Evolutionary conservation across 75 land plant species (phyloP).

Genomic region (Isoetes taiwanensis): DNA sequence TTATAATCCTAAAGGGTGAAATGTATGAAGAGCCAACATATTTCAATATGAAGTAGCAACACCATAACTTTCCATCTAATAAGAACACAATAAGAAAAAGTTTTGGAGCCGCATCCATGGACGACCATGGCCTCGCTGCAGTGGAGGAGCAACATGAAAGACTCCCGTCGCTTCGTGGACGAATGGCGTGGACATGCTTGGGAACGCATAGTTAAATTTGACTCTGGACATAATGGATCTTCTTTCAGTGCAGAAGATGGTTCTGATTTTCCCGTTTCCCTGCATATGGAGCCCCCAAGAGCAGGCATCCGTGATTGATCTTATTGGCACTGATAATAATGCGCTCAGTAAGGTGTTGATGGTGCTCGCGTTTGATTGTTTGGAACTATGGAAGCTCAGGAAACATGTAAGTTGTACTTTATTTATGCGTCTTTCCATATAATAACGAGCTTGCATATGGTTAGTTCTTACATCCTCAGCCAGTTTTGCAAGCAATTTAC

Average conservation of each 20-base stretch:
- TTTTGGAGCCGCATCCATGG: too few relatives aligned
- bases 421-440: neutral
- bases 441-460: too few relatives aligned
- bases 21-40: too few relatives aligned
- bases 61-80: too few relatives aligned
- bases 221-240: neutral
- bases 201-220: too few relatives aligned
- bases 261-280: conserved; percentile 19
- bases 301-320: conserved; percentile 5
- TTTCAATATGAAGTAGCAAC: too few relatives aligned
- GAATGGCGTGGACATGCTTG: conserved; percentile 34
- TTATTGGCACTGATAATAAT: conserved; percentile 23
- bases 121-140: too few relatives aligned
- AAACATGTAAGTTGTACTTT: conserved; percentile 7
- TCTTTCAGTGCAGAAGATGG: neutral
- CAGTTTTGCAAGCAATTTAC: too few relatives aligned
- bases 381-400: conserved; percentile 17
- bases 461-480: too few relatives aligned
- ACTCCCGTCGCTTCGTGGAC: conserved; percentile 31
- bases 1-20: too few relatives aligned
- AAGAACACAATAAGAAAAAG: too few relatives aligned
- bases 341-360: conserved; percentile 23
- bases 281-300: conserved; percentile 13
- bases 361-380: conserved; percentile 28
- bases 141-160: conserved; percentile 44